A percentile compares a stretch with the other conserved stretches of the same genome.
phyloP scores from a whole-genome alignment of 1,284 basidiomycete genomes.

The Ceratorhiza oryzae-sativae region DNA sequence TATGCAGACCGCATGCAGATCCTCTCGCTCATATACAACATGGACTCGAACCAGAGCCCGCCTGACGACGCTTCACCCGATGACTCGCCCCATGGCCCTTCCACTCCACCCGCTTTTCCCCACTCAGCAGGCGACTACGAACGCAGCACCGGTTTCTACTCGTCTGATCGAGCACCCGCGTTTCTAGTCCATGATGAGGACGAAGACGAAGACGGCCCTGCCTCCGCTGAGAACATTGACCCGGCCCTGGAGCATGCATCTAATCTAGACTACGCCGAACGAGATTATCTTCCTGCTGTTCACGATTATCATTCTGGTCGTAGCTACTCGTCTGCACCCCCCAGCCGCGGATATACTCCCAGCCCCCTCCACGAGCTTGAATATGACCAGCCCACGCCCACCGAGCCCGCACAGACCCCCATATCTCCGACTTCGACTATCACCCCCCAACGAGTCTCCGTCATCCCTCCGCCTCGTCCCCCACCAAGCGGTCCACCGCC shows the following conservation, averaged over 20 bases:
- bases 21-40: slow-evolving; percentile 82
- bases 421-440: slow-evolving; percentile 31
- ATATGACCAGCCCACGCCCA: slow-evolving; percentile 26
- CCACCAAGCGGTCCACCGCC: slow-evolving; percentile 70
- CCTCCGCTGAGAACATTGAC: slow-evolving; percentile 56
- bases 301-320: slow-evolving; percentile 18
- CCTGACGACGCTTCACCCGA: slow-evolving; percentile 9
- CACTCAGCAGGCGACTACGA: slow-evolving; percentile 17
- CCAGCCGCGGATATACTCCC: slow-evolving; percentile 16
- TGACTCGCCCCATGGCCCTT: slow-evolving; percentile 6
- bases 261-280: slow-evolving; percentile 48
- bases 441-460: slow-evolving; percentile 55
- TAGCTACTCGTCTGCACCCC: background rate
- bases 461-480: slow-evolving; percentile 68
- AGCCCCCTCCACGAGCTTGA: slow-evolving; percentile 20
- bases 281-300: slow-evolving; percentile 47
- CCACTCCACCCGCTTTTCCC: background rate
- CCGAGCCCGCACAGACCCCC: slow-evolving; percentile 13
- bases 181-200: slow-evolving; percentile 30
- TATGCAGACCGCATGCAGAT: slow-evolving; percentile 90
- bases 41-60: slow-evolving; percentile 47
- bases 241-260: slow-evolving; percentile 56
- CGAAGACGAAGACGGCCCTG: slow-evolving; percentile 44
- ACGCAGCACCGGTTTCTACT: slow-evolving; percentile 26
- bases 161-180: background rate